Conservation (phyloP, 2,329 filamentous ascomycete genomes). For the Graphiopsis chlorocephala region DNA sequence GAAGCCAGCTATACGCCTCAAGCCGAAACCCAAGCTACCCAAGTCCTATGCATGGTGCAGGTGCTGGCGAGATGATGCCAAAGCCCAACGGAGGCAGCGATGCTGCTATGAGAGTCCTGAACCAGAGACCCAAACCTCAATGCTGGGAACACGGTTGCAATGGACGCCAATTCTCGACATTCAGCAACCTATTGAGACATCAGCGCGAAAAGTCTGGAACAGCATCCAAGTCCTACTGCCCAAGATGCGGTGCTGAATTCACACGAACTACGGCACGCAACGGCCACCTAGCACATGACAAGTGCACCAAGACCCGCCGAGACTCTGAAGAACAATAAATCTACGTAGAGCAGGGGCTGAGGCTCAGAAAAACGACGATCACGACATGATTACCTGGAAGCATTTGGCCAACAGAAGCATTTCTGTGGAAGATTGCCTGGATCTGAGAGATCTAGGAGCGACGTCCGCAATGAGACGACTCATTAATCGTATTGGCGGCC, state of each 20-base stretch:
- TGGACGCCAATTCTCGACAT: conserved; percentile 90
- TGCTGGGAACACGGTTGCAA: conserved; percentile 98
- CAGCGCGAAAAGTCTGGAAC: conserved; percentile 93
- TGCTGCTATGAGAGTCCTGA: conserved; percentile 34
- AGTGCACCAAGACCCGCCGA: conserved; percentile 73
- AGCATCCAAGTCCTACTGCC: conserved; percentile 82
- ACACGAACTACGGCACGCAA: conserved; percentile 86
- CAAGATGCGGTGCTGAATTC: conserved; percentile 89
- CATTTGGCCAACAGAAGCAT: neutral
- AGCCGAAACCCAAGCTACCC: conserved; percentile 24
- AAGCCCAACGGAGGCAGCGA: conserved; percentile 22
- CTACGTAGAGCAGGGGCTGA: neutral
- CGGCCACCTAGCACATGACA: conserved; percentile 81
- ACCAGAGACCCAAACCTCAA: conserved; percentile 72
- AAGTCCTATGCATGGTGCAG: conserved; percentile 25
- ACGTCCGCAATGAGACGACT: neutral
- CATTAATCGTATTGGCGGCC: neutral
- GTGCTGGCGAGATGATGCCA: conserved; percentile 24
- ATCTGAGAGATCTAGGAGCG: neutral
- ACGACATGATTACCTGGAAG: neutral
- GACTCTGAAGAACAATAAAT: conserved; percentile 38
- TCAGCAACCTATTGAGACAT: conserved; percentile 89
- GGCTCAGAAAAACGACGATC: neutral
- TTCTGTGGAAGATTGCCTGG: neutral
- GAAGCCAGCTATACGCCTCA: conserved; percentile 26